phyloP scores from a whole-genome alignment of 768 basidiomycete genomes.

The Russula sp. region DNA sequence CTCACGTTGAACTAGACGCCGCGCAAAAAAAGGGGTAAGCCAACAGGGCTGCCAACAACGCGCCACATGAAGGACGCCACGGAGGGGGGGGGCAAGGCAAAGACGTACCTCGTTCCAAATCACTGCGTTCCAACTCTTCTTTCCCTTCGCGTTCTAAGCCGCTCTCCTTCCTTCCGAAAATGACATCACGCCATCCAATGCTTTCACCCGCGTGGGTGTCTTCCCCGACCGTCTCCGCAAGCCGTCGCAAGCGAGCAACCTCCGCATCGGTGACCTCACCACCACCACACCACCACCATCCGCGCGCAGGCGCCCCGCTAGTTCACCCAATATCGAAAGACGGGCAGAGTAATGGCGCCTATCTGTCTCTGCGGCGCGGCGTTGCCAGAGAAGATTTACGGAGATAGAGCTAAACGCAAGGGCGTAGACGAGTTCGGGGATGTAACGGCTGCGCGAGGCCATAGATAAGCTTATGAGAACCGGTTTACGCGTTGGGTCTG shows the following conservation, averaged over 20 bases:
- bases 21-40: not conserved
- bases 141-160: constrained; percentile 21
- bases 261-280: constrained; percentile 49
- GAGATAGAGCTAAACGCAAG: constrained; percentile 64
- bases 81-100: too few relatives aligned
- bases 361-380: constrained; percentile 51
- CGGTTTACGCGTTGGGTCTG: not conserved
- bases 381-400: constrained; percentile 59
- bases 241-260: constrained; percentile 50
- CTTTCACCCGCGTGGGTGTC: constrained; percentile 22
- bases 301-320: constrained; percentile 51
- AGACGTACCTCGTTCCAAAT: constrained; percentile 23
- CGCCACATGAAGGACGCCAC: too few relatives aligned
- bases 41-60: not conserved
- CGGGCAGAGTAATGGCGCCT: constrained; percentile 54
- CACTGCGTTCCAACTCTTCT: constrained; percentile 23
- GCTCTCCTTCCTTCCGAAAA: constrained; percentile 27
- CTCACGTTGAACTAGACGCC: constrained; percentile 18
- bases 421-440: constrained; percentile 64
- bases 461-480: constrained; percentile 1
- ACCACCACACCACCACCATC: constrained; percentile 46
- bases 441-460: constrained; percentile 41
- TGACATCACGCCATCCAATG: constrained; percentile 23
- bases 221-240: constrained; percentile 42
- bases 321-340: constrained; percentile 59